phyloP scores from a whole-genome alignment of 495 filamentous ascomycete genomes.

The Annulohypoxylon nitens region DNA sequence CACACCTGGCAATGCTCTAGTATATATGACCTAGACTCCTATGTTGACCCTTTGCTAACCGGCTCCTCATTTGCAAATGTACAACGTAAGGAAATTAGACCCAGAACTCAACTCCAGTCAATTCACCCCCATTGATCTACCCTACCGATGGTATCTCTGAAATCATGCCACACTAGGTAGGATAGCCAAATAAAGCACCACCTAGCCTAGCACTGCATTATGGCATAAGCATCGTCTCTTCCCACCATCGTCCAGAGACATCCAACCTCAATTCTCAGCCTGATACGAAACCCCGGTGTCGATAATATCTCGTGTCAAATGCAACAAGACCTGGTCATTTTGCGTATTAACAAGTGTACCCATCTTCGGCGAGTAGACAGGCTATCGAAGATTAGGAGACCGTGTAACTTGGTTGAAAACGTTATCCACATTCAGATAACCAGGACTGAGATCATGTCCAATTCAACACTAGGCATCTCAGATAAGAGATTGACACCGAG shows the following conservation, averaged over 20 bases:
- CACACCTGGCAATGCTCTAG: constrained; percentile 45
- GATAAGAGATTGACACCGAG: constrained; percentile 30
- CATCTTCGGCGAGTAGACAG: constrained; percentile 19
- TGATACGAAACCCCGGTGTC: constrained; percentile 9
- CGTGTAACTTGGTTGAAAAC: constrained; percentile 29
- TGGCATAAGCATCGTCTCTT: constrained; percentile 20
- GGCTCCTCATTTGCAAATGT: constrained; percentile 22
- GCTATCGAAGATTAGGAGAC: constrained; percentile 10
- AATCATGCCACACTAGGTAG: constrained; percentile 25
- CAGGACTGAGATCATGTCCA: constrained; percentile 40
- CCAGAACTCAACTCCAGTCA: constrained; percentile 26
- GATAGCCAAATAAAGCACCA: constrained; percentile 34
- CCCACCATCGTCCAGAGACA: constrained; percentile 18
- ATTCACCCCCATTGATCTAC: constrained; percentile 23
- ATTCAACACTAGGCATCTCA: constrained; percentile 38
- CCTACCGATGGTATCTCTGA: constrained; percentile 29
- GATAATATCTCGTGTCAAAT: constrained; percentile 24
- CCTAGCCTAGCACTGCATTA: constrained; percentile 31
- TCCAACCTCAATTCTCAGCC: constrained; percentile 21
- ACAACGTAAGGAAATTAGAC: constrained; percentile 39
- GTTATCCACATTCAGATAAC: constrained; percentile 39
- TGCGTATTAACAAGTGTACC: constrained; percentile 16
- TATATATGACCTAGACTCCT: constrained; percentile 46
- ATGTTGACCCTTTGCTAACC: constrained; percentile 35
- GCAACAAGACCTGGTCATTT: constrained; percentile 5